Evolutionary conservation across 192 early-diverging fungal genomes (phyloP).

Genomic region (Pilaira anomala): DNA sequence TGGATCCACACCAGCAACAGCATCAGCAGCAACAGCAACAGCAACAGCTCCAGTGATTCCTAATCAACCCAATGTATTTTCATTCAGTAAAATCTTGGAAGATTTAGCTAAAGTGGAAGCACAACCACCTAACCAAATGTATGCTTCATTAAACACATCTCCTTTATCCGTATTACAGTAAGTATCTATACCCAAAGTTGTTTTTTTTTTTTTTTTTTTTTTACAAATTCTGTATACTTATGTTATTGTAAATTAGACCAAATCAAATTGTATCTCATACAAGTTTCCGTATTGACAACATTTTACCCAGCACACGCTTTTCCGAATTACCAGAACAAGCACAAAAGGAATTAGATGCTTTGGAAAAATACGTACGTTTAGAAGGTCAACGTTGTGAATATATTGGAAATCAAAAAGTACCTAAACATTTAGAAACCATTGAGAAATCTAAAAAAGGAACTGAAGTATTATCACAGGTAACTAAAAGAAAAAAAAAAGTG

Average conservation of each 20-base stretch:
- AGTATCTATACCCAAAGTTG: not conserved
- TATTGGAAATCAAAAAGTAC: conserved; percentile 18
- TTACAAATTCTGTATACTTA: too few relatives aligned
- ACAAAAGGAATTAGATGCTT: conserved; percentile 25
- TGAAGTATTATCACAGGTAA: conserved; percentile 25
- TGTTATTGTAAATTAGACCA: conserved; percentile 14
- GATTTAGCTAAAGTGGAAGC: not conserved
- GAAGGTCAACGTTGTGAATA: conserved; percentile 30
- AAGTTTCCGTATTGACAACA: conserved; percentile 29
- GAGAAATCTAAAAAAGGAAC: conserved; percentile 6
- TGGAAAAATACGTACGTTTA: conserved; percentile 27
- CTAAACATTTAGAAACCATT: conserved; percentile 22
- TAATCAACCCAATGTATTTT: conserved; percentile 6
- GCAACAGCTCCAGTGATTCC: not conserved
- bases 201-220: not conserved
- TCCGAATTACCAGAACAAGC: conserved; percentile 32
- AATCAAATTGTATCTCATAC: conserved; percentile 19
- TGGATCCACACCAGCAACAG: not conserved
- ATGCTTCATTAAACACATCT: not conserved
- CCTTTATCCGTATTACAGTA: not conserved
- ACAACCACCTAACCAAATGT: not conserved
- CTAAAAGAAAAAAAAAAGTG: not conserved
- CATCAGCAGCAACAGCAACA: not conserved
- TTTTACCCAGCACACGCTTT: conserved; percentile 20
- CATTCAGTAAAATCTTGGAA: conserved; percentile 14